Conservation (phyloP, 257 asterid species). For the Solanum habrochaites region DNA sequence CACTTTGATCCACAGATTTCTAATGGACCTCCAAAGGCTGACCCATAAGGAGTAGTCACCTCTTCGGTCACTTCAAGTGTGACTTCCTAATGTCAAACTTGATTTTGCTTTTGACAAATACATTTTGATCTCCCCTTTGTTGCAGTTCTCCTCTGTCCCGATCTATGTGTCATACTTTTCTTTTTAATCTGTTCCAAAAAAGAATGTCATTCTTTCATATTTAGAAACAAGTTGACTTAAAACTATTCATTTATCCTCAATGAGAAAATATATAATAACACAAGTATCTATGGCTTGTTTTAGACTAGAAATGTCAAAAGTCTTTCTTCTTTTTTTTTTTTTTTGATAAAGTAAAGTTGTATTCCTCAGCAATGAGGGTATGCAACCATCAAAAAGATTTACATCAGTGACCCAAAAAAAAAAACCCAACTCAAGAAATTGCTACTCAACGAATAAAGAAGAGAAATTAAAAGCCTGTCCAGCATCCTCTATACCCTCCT, state of each 20-base stretch:
- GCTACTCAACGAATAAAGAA: too few relatives aligned
- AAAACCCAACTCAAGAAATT: too few relatives aligned
- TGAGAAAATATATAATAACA: background rate
- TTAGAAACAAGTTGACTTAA: background rate
- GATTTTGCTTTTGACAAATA: background rate
- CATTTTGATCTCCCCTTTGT: background rate
- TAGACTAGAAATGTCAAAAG: background rate
- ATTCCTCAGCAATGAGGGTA: too few relatives aligned
- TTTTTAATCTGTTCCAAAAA: background rate
- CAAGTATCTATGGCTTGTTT: background rate
- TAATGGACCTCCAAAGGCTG: too few relatives aligned
- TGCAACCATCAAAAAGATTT: too few relatives aligned
- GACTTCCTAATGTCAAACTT: background rate
- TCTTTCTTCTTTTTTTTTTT: background rate
- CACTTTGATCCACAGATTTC: too few relatives aligned
- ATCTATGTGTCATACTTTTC: background rate
- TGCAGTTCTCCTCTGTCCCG: background rate
- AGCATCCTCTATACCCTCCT: too few relatives aligned
- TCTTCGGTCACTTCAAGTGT: too few relatives aligned
- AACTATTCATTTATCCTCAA: background rate
- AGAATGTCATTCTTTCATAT: background rate
- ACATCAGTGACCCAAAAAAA: too few relatives aligned
- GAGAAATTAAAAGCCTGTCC: too few relatives aligned
- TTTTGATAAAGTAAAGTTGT: too few relatives aligned
- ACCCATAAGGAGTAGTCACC: too few relatives aligned